Evolutionary conservation across 495 filamentous ascomycete genomes (phyloP).

Genomic region (Xylaria nigripes): DNA sequence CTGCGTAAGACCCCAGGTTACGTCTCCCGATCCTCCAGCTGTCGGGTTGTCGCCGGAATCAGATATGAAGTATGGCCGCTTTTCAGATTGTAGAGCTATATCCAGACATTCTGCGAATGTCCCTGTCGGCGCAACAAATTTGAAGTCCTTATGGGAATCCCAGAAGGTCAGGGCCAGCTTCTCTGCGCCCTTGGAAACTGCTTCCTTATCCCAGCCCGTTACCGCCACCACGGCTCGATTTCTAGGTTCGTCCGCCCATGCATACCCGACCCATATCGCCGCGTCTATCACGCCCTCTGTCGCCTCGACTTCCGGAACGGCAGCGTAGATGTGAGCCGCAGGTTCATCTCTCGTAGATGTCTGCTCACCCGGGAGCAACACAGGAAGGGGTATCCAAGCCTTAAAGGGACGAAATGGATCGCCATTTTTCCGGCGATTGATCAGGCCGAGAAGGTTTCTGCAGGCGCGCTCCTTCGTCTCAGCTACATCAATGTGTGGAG

Average conservation of each 20-base stretch:
- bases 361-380: conserved; percentile 50
- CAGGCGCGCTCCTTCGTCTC: conserved; percentile 50
- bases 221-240: conserved; percentile 47
- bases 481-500: conserved; percentile 43
- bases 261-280: conserved; percentile 52
- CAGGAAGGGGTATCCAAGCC: conserved; percentile 48
- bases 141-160: conserved; percentile 40
- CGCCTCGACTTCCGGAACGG: conserved; percentile 39
- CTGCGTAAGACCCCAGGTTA: conserved; percentile 45
- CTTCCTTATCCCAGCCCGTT: conserved; percentile 41
- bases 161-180: conserved; percentile 44
- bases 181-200: conserved; percentile 33
- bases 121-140: conserved; percentile 48
- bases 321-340: conserved; percentile 45
- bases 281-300: conserved; percentile 42
- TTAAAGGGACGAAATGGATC: conserved; percentile 38
- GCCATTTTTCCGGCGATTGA: conserved; percentile 18
- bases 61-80: conserved; percentile 50
- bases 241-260: conserved; percentile 52
- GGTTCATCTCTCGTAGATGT: conserved; percentile 51
- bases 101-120: conserved; percentile 44
- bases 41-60: conserved; percentile 54
- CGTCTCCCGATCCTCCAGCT: conserved; percentile 48
- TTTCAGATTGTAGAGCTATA: conserved; percentile 33
- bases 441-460: conserved; percentile 40